These are phyloP conservation scores for Blechomonas ayalai DNA, from an alignment of 208 protist species.

Conservation along the genomic window DNA sequence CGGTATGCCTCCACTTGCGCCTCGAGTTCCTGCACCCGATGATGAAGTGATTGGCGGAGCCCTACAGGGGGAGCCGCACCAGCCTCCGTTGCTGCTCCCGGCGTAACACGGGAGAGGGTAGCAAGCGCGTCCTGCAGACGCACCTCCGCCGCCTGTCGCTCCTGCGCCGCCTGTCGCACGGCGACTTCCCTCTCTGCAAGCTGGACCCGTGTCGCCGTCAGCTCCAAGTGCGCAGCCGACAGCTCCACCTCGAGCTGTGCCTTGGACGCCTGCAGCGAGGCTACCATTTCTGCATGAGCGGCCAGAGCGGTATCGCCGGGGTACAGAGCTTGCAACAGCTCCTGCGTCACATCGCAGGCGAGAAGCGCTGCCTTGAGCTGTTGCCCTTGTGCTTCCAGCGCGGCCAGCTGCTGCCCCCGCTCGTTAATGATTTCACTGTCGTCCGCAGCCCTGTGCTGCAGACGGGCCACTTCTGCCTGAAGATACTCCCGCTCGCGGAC, in stretches of 20 bases:
- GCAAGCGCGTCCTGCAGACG: conserved; percentile 11
- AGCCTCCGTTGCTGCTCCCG: not conserved
- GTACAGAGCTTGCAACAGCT: conserved; percentile 42
- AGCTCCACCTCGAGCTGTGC: conserved; percentile 4
- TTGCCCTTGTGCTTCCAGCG: conserved; percentile 4
- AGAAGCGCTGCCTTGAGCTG: conserved; percentile 26
- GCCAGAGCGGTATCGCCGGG: conserved; percentile 38
- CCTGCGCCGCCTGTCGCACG: conserved; percentile 27
- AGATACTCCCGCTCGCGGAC: no score
- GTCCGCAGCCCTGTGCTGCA: no score
- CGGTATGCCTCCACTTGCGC: conserved; percentile 24
- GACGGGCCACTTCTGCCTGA: no score
- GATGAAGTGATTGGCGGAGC: conserved; percentile 12
- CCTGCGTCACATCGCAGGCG: conserved; percentile 30
- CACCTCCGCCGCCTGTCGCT: conserved; percentile 41
- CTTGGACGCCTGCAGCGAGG: conserved; percentile 1
- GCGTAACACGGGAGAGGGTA: no score
- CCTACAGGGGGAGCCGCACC: not conserved
- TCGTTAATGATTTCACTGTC: no score
- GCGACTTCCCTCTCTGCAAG: conserved; percentile 4
- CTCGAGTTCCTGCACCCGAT: conserved; percentile 17
- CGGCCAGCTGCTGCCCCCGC: no score
- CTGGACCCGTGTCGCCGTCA: conserved; percentile 1
- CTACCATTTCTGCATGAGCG: conserved; percentile 14
- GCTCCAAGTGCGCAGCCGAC: not conserved